Base-by-base conservation (phyloP, 306 rosid species). In the Gastrolobium villosum region DNA sequence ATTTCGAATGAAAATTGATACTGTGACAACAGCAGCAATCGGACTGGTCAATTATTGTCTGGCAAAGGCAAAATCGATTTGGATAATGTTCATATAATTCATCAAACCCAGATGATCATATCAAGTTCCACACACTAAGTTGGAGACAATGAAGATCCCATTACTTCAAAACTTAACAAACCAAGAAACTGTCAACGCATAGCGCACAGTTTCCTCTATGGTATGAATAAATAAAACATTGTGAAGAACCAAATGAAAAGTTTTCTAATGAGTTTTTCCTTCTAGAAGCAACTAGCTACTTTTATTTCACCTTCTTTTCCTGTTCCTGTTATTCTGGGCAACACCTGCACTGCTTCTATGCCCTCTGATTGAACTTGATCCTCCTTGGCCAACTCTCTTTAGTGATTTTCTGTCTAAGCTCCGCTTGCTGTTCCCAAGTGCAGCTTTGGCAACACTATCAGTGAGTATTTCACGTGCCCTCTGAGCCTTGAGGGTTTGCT, bases 401-500 rank as follows among this genome's bases (percentile, higher is more conserved):
- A 75, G n/a, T 5, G 80, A 40, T 83, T 78, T 89, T 82, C 87
- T 87, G 0, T 56, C 74, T 26, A 78, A 71, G 85, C 48, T 81
- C 46, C 83, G 43, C 55, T 85, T 76, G 49, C 49, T 49, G 61
- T 85, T 92, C 76, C 90, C 97, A 4, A 92, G 93, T 8, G 97
- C 97, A 9, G 97, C 94, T 88, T 78, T 89, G 65, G 97, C 86
- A 10, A 90, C 89, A 70, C 86, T 76, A 15, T 84, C 84, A 0
- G 78, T 74, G 11, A 82, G 71, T 46, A 82, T 81, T 70, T 88
- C 93, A 41, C 90, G 83, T 5, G 88, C 86, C 57, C 91, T 82
- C 67, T 88, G 84, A 34, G 89, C 82, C 70, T 90, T 92, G 75
- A 88, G 64, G 43, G 88, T 57, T 70, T 94, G 95, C 85, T 85